phyloP scores from a whole-genome alignment of 2,329 filamentous ascomycete species.

The Chaetomiaceae sp. region DNA sequence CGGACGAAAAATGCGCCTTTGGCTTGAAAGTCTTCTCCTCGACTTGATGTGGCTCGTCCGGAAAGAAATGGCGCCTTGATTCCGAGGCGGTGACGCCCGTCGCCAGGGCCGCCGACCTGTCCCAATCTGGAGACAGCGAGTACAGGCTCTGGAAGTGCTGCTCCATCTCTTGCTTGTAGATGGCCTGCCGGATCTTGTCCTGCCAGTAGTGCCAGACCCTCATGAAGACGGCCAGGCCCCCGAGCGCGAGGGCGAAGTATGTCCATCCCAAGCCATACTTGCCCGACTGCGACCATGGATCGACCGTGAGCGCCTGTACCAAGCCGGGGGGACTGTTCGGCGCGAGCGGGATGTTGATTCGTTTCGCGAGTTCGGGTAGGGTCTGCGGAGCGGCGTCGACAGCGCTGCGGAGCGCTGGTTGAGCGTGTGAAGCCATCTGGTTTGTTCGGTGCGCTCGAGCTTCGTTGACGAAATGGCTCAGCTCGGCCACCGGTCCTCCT shows the following conservation, averaged over 20 bases:
- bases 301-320: conserved; percentile 59
- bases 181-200: conserved; percentile 84
- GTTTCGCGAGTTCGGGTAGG: conserved; percentile 43
- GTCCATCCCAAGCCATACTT: conserved; percentile 88
- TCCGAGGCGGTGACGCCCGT: conserved; percentile 43
- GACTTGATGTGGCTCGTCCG: conserved; percentile 52
- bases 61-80: conserved; percentile 68
- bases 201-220: conserved; percentile 87
- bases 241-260: conserved; percentile 74
- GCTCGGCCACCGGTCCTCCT: background rate
- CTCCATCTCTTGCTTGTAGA: conserved; percentile 78
- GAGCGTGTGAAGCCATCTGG: conserved; percentile 39
- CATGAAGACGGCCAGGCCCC: conserved; percentile 62
- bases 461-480: background rate
- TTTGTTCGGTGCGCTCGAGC: conserved; percentile 4
- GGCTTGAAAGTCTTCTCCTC: conserved; percentile 54
- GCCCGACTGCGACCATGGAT: conserved; percentile 76
- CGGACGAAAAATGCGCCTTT: conserved; percentile 71
- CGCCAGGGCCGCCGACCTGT: conserved; percentile 41
- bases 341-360: conserved; percentile 58
- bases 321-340: conserved; percentile 57
- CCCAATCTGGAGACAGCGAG: conserved; percentile 46
- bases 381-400: conserved; percentile 33
- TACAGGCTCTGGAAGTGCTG: conserved; percentile 56
- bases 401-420: conserved; percentile 31